Conservation (phyloP, 306 rosid species). For the Castanospermum australe region DNA sequence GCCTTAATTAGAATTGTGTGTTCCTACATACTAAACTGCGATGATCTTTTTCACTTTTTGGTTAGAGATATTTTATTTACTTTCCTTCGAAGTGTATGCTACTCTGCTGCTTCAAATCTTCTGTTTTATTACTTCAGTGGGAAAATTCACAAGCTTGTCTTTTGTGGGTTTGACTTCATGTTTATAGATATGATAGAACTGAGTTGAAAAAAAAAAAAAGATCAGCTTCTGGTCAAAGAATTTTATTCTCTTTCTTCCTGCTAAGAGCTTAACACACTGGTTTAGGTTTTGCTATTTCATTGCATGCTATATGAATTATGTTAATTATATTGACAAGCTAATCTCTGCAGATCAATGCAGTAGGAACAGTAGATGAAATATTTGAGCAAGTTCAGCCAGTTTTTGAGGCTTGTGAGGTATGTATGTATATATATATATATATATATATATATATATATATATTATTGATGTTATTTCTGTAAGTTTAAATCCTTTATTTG, state of each 20-base stretch:
- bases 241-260: background rate
- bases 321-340: slow-evolving; percentile 14
- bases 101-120: background rate
- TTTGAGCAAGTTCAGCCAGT: slow-evolving; percentile 79
- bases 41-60: background rate
- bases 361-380: slow-evolving; percentile 83
- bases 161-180: slow-evolving; percentile 10
- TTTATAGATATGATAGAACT: background rate
- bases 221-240: background rate
- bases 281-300: background rate
- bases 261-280: background rate
- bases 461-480: background rate
- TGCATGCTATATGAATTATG: background rate
- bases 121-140: slow-evolving; percentile 10
- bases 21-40: background rate
- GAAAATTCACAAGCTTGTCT: slow-evolving; percentile 12
- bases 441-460: no score
- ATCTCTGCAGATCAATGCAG: slow-evolving; percentile 75
- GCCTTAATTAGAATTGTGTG: background rate
- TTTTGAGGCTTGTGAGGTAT: slow-evolving; percentile 67
- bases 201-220: background rate
- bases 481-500: background rate
- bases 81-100: slow-evolving; percentile 5
- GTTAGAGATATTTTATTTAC: slow-evolving; percentile 5
- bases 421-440: no score